These are phyloP conservation scores for Flaveria trinervia DNA, from an alignment of 129 eudicot genomes.

Conservation along the genomic window DNA sequence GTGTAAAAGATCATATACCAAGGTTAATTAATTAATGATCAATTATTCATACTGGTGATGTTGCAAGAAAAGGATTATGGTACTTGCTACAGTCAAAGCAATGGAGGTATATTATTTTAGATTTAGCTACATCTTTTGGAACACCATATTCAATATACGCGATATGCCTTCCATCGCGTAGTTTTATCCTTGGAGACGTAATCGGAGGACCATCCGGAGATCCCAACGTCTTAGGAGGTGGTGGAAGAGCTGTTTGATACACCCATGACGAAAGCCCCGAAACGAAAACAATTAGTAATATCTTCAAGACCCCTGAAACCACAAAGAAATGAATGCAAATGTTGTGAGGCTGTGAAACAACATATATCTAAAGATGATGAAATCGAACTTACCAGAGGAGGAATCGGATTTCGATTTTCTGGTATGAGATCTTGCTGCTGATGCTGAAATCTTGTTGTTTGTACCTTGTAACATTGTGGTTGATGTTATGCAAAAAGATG, in stretches of 20 bases:
- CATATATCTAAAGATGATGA: too few relatives aligned
- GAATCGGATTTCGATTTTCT: too few relatives aligned
- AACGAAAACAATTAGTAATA: constrained; percentile 33
- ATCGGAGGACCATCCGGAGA: constrained; percentile 61
- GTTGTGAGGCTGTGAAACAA: too few relatives aligned
- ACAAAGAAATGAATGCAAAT: background rate
- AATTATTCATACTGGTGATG: constrained; percentile 43
- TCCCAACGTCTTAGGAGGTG: constrained; percentile 66
- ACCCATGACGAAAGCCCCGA: constrained; percentile 58
- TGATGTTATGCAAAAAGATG: too few relatives aligned
- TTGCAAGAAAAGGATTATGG: constrained; percentile 44
- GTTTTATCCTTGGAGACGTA: constrained; percentile 67
- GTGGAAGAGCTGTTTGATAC: constrained; percentile 62
- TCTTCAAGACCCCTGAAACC: constrained; percentile 4
- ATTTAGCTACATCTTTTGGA: constrained; percentile 60
- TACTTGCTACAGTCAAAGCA: constrained; percentile 56
- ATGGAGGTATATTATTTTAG: constrained; percentile 61
- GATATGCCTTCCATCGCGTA: constrained; percentile 75
- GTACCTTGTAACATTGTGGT: too few relatives aligned
- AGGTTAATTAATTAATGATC: background rate
- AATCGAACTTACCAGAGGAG: too few relatives aligned
- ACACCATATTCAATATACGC: constrained; percentile 70
- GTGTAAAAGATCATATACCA: background rate
- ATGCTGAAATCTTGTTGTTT: too few relatives aligned
- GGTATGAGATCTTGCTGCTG: too few relatives aligned